Percentiles rank a stretch among this genome's conserved stretches.
phyloP scores from a whole-genome alignment of 129 eudicot genomes.

The Gnaphalium uliginosum region DNA sequence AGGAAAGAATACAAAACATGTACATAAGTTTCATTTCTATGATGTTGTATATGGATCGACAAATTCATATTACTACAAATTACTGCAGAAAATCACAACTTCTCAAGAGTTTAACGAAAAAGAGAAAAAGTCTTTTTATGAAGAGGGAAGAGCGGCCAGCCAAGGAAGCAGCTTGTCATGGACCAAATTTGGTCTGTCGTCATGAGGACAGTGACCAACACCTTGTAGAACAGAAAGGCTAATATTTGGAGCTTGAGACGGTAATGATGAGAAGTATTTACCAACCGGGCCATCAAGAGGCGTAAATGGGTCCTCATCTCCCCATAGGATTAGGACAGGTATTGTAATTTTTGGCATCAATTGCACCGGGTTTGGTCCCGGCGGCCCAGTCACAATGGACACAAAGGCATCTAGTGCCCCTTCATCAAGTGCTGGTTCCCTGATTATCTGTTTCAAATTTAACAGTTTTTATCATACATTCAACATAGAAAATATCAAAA shows the following conservation, averaged over 20 bases:
- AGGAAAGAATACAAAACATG: constrained; percentile 18
- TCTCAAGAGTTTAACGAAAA: neutral
- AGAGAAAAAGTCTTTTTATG: constrained; percentile 8
- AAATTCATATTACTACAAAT: constrained; percentile 19
- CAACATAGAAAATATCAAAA: neutral
- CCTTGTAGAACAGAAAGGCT: constrained; percentile 59
- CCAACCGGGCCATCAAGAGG: constrained; percentile 97
- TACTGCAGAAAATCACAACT: neutral
- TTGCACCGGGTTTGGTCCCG: constrained; percentile 92
- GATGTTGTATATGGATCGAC: constrained; percentile 2
- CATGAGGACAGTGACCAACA: constrained; percentile 98
- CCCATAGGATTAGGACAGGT: constrained; percentile 85
- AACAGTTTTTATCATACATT: neutral
- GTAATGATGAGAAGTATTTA: constrained; percentile 69
- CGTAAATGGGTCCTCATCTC: constrained; percentile 86
- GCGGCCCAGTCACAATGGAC: constrained; percentile 90
- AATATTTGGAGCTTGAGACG: constrained; percentile 46
- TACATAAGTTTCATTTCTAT: neutral
- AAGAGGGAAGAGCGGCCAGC: constrained; percentile 55
- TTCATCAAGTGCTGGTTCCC: constrained; percentile 81
- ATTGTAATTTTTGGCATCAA: constrained; percentile 62
- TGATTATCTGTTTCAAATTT: constrained; percentile 57
- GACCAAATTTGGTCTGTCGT: constrained; percentile 88
- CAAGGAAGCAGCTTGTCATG: constrained; percentile 81
- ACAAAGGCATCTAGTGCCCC: constrained; percentile 98